Percentiles rank a stretch among this genome's conserved stretches.
phyloP scores from a whole-genome alignment of 2,329 filamentous ascomycete species.

The Aspergillus eucalypticola region DNA sequence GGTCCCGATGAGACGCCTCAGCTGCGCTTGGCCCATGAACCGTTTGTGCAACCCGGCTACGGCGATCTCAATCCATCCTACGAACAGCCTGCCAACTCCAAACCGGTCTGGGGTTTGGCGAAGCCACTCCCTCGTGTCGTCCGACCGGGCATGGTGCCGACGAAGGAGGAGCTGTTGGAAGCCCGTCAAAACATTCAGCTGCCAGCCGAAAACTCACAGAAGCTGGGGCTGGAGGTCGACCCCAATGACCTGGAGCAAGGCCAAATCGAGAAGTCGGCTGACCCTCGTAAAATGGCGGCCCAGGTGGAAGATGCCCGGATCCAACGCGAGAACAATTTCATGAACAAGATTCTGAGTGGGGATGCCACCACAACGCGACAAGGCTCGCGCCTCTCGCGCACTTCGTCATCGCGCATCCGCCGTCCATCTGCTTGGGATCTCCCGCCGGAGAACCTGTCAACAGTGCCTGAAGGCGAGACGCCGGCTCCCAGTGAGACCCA shows the following conservation, averaged over 20 bases:
- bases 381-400: constrained; percentile 23
- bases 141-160: constrained; percentile 55
- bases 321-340: constrained; percentile 44
- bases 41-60: constrained; percentile 57
- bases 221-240: constrained; percentile 40
- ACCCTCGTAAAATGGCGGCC: constrained; percentile 45
- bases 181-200: constrained; percentile 31
- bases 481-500: constrained; percentile 14
- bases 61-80: constrained; percentile 56
- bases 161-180: constrained; percentile 41
- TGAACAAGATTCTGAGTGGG: constrained; percentile 36
- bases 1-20: constrained; percentile 36
- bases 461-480: constrained; percentile 26
- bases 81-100: constrained; percentile 51
- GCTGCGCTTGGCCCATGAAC: constrained; percentile 39
- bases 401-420: constrained; percentile 24
- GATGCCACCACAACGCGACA: constrained; percentile 20
- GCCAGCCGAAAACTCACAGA: constrained; percentile 35
- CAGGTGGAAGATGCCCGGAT: constrained; percentile 47
- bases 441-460: constrained; percentile 23
- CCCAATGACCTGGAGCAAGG: constrained; percentile 48
- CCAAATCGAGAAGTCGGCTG: constrained; percentile 39
- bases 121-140: constrained; percentile 57
- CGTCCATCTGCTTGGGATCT: constrained; percentile 24
- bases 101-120: constrained; percentile 57